Evolutionary conservation across 768 basidiomycete genomes (phyloP).

Genomic region (Mycena indigotica): DNA sequence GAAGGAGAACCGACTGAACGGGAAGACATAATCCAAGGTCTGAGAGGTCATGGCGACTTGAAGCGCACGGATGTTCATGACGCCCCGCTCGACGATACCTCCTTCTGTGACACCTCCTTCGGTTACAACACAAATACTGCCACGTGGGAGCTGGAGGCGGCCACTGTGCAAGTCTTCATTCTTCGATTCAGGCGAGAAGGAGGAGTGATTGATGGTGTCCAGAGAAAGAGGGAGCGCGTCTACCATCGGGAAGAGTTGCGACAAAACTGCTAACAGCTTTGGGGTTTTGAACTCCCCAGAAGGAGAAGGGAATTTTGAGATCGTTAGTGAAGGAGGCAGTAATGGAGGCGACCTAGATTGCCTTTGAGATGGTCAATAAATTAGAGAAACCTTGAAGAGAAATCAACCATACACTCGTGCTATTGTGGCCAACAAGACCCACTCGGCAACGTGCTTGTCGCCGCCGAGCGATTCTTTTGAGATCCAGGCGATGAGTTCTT

Average conservation of each 20-base stretch:
- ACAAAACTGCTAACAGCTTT: slow-evolving; percentile 55
- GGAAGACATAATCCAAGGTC: slow-evolving; percentile 73
- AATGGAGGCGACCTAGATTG: slow-evolving; percentile 69
- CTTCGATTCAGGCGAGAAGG: slow-evolving; percentile 67
- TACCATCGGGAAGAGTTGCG: slow-evolving; percentile 59
- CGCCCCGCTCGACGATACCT: slow-evolving; percentile 55
- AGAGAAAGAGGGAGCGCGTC: slow-evolving; percentile 63
- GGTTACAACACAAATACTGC: slow-evolving; percentile 60
- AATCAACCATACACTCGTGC: slow-evolving; percentile 59
- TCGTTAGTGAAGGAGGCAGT: slow-evolving; percentile 64
- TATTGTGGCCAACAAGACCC: slow-evolving; percentile 64
- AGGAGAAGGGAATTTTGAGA: slow-evolving; percentile 63
- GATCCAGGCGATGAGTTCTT: slow-evolving; percentile 71
- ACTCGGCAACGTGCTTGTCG: slow-evolving; percentile 71
- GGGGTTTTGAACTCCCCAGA: slow-evolving; percentile 38
- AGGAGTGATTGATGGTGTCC: slow-evolving; percentile 55
- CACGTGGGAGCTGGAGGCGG: slow-evolving; percentile 68
- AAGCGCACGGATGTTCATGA: slow-evolving; percentile 62
- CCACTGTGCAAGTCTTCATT: slow-evolving; percentile 76
- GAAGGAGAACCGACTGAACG: slow-evolving; percentile 73
- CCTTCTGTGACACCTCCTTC: slow-evolving; percentile 74
- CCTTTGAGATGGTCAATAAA: slow-evolving; percentile 37
- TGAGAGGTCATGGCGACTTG: slow-evolving; percentile 69
- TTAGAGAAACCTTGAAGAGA: slow-evolving; percentile 3
- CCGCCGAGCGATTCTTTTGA: slow-evolving; percentile 69